These are phyloP conservation scores for Epichloe amarillans DNA, from an alignment of 2,329 filamentous ascomycete genomes.

Conservation along the genomic window DNA sequence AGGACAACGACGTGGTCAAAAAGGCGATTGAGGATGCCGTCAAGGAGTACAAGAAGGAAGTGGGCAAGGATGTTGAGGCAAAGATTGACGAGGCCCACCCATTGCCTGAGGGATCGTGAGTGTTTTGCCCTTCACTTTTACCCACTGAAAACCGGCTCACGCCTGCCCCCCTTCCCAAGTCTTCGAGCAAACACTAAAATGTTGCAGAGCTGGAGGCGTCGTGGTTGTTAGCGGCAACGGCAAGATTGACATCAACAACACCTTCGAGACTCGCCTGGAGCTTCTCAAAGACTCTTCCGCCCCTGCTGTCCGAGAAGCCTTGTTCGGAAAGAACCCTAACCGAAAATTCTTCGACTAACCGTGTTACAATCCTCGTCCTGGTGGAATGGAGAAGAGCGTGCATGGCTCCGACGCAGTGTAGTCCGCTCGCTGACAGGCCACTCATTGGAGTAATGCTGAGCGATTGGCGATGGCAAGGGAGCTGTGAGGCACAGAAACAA, in stretches of 20 bases:
- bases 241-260: constrained; percentile 98
- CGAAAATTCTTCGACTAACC: constrained; percentile 86
- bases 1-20: constrained; percentile 62
- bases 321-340: constrained; percentile 93
- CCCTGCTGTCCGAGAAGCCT: constrained; percentile 67
- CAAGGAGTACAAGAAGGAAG: constrained; percentile 72
- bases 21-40: constrained; percentile 65
- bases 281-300: constrained; percentile 76
- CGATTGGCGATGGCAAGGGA: not conserved
- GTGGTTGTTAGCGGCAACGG: constrained; percentile 67
- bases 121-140: constrained; percentile 11
- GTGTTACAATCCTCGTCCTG: not conserved
- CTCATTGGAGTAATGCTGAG: constrained; percentile 7
- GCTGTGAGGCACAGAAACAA: not conserved
- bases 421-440: constrained; percentile 2
- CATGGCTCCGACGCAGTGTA: not conserved
- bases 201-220: constrained; percentile 65
- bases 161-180: not conserved
- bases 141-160: not conserved
- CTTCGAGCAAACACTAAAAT: not conserved
- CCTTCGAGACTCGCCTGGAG: constrained; percentile 79
- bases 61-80: constrained; percentile 55
- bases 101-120: constrained; percentile 73
- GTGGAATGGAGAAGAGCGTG: not conserved
- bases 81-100: constrained; percentile 67